Evolutionary conservation across 495 filamentous ascomycete species (phyloP).

Genomic region (Hyaloscypha variabilis): DNA sequence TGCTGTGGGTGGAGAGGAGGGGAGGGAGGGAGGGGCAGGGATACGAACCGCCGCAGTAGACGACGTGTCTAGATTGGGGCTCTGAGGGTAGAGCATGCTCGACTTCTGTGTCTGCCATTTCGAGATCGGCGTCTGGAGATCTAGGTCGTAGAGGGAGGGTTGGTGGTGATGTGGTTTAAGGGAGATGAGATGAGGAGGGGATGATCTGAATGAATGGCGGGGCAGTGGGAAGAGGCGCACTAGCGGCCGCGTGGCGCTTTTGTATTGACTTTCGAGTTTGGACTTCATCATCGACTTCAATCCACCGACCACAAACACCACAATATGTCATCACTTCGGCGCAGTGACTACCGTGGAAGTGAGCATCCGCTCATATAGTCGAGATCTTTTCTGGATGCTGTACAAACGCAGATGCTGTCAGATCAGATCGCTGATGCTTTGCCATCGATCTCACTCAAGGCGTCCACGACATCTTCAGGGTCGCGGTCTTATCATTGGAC

Average conservation of each 20-base stretch:
- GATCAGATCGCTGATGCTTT: too few relatives aligned
- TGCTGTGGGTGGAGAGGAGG: slow-evolving; percentile 19
- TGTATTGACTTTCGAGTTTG: too few relatives aligned
- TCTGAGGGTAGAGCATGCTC: slow-evolving; percentile 37
- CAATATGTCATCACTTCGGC: too few relatives aligned
- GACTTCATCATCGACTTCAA: background rate
- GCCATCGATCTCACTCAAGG: too few relatives aligned
- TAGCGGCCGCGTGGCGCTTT: slow-evolving; percentile 15
- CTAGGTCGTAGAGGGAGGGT: background rate
- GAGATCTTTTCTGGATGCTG: too few relatives aligned
- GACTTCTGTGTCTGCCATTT: slow-evolving; percentile 44
- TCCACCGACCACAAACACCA: too few relatives aligned
- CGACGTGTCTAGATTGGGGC: slow-evolving; percentile 64
- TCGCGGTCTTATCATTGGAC: background rate
- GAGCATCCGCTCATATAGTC: too few relatives aligned
- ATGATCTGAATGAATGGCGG: slow-evolving; percentile 9
- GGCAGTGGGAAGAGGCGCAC: slow-evolving; percentile 3
- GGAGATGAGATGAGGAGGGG: background rate
- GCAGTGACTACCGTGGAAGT: too few relatives aligned
- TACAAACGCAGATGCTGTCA: too few relatives aligned
- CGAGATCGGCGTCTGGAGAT: background rate
- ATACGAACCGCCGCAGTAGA: slow-evolving; percentile 80
- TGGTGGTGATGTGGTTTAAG: background rate
- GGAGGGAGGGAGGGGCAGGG: slow-evolving; percentile 15
- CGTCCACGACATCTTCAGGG: background rate